Percentiles rank a stretch among this genome's conserved stretches.
phyloP scores from a whole-genome alignment of 2,329 filamentous ascomycete genomes.

The Xylaria sp. region DNA sequence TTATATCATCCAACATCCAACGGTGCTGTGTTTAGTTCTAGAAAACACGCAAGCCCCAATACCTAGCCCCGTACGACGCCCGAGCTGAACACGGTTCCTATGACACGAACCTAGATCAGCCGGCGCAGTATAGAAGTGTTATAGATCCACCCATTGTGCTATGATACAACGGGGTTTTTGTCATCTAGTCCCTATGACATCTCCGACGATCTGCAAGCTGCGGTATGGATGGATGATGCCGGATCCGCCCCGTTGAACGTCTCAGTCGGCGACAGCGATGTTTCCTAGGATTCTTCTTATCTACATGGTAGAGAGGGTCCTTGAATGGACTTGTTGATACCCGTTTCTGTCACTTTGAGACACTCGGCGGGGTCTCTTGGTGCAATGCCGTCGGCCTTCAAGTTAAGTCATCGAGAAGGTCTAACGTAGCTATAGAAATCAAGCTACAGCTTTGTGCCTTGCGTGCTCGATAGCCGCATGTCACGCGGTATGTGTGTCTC shows the following conservation, averaged over 20 bases:
- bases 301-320: background rate
- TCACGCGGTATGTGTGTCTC: background rate
- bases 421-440: background rate
- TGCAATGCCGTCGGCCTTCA: background rate
- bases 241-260: background rate
- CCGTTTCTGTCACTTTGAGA: background rate
- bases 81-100: background rate
- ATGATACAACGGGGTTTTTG: background rate
- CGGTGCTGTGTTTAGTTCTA: background rate
- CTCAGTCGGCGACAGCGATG: background rate
- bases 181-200: background rate
- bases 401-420: background rate
- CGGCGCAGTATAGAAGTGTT: too few relatives aligned
- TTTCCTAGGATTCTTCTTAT: background rate
- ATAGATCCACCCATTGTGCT: background rate
- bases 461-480: background rate
- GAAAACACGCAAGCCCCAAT: background rate
- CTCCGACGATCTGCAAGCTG: background rate
- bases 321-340: too few relatives aligned
- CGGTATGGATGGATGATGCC: background rate
- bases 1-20: conserved; percentile 10
- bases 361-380: background rate
- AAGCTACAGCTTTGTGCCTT: background rate
- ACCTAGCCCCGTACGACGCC: background rate
- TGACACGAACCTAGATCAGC: background rate